Evolutionary conservation across 164 flowering plant species (phyloP), one percentile per base, ranked within the genome.

Genomic region (Santalum album): DNA sequence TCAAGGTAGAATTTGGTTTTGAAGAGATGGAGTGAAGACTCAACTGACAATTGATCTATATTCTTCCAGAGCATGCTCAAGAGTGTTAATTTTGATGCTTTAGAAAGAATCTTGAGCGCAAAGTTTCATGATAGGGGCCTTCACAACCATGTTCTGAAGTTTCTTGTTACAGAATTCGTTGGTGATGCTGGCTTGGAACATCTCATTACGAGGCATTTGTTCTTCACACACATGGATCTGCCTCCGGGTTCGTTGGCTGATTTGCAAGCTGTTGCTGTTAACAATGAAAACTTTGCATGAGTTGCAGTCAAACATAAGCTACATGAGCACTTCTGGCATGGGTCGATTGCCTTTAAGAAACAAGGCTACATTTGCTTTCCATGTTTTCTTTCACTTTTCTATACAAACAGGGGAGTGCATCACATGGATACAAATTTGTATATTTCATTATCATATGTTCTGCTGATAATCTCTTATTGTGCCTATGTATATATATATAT

Each of bases 131-230:
- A 87, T 38, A 64, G 53, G 60, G 75, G 81, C 48, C 63, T 69
- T 94, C 99, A 46, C 76, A 96, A 29, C 99, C 99, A 25, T 90
- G 97, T 42, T 78, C 95, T 45, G 99, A 97, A 44, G 84, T 94
- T 20, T 85, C 99, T 12, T 94, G 99, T 72, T 94, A 94, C 63
- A 68, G 97, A 90, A 65, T 94, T 94, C 71, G 86, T 94, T 48
- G 99, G 99, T 49, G 99, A 94, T 76, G 99, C 99, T n/a, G 97
- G 90, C 18, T 71, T 94, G 64, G 99, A 94, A 69, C 97, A 94
- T 76, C 87, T 94, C 15, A 94, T 94, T 58, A 90, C 99, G 19
- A 79, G 66, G 77, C 83, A 87, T 70, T 71, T 94, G 66, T 94
- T 94, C 66, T 94, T 94, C 68, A 79, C 83, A 1, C 90, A 94